Conservation (phyloP, 441 rosid genomes). For the Syzygium syzygioides region DNA sequence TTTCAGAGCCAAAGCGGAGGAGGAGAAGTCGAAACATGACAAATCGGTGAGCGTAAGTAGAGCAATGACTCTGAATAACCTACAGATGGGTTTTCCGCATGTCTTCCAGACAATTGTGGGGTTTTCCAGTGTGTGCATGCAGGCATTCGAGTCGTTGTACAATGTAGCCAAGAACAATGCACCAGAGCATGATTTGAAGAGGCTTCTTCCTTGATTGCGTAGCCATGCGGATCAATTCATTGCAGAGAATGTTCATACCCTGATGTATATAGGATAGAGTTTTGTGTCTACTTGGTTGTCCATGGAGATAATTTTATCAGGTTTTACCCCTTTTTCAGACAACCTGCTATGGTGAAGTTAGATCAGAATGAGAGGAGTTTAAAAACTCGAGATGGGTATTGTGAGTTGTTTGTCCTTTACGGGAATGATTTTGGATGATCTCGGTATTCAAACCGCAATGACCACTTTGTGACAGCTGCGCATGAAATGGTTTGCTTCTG, state of each 20-base stretch:
- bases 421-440: not conserved
- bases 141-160: constrained; percentile 72
- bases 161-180: constrained; percentile 49
- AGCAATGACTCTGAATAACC: constrained; percentile 74
- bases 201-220: constrained; percentile 26
- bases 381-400: not conserved
- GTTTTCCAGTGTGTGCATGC: constrained; percentile 89
- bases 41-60: constrained; percentile 66
- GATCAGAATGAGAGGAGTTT: not conserved
- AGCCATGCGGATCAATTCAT: not conserved
- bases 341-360: not conserved
- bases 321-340: not conserved
- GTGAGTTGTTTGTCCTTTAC: not conserved
- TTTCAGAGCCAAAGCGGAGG: constrained; percentile 63
- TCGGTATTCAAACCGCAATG: not conserved
- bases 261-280: not conserved
- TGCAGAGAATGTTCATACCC: not conserved
- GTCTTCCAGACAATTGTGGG: constrained; percentile 89
- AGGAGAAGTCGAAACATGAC: constrained; percentile 73
- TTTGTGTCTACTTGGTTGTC: not conserved
- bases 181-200: constrained; percentile 47
- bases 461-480: not conserved
- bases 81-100: constrained; percentile 89
- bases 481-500: not conserved
- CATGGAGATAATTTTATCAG: not conserved